A percentile compares a stretch with the other conserved stretches of the same genome.
phyloP scores from a whole-genome alignment of 2,329 filamentous ascomycete genomes.

The Pseudogymnoascus sp. region DNA sequence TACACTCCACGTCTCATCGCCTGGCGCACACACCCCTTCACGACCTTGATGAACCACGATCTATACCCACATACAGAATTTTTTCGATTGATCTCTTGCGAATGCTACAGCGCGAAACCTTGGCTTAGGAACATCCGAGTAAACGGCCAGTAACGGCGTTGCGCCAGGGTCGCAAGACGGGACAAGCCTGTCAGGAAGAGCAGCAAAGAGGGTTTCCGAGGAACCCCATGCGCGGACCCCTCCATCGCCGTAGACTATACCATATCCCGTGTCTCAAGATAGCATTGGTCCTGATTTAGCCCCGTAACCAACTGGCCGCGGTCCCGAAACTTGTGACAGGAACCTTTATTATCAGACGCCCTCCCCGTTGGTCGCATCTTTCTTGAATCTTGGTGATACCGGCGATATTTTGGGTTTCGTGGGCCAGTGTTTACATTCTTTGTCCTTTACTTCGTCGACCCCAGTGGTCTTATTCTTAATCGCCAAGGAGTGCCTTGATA shows the following conservation, averaged over 20 bases:
- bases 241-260: not conserved
- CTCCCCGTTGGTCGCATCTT: not conserved
- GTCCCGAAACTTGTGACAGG: not conserved
- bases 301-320: not conserved
- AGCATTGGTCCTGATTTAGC: not conserved
- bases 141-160: not conserved
- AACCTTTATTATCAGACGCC: conserved; percentile 3
- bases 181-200: not conserved
- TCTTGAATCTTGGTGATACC: not conserved
- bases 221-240: conserved; percentile 1
- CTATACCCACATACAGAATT: conserved; percentile 1
- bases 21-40: not conserved
- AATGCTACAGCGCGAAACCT: conserved; percentile 6
- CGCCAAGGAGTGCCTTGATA: not conserved
- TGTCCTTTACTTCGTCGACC: conserved; percentile 11
- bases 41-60: not conserved
- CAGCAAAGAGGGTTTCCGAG: not conserved
- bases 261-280: not conserved
- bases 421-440: conserved; percentile 5
- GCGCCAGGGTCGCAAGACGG: not conserved
- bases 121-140: not conserved
- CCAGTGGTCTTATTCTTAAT: conserved; percentile 11
- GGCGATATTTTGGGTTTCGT: conserved; percentile 8
- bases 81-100: not conserved
- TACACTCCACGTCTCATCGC: conserved; percentile 10